phyloP scores from a whole-genome alignment of 139 green algal species.

The Yamagishiella unicocca region DNA sequence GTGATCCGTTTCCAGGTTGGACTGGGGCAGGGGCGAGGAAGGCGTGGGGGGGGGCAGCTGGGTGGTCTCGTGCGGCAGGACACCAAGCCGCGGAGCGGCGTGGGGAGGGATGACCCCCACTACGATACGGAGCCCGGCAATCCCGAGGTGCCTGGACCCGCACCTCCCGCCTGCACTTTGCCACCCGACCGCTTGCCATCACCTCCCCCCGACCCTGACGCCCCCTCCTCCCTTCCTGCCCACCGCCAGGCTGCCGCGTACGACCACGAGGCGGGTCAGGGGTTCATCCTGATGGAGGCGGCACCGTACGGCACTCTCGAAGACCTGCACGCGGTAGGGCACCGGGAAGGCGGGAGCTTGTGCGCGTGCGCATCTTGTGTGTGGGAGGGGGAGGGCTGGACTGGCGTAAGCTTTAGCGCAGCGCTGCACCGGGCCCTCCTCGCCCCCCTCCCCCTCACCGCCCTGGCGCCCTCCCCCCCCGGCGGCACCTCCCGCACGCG shows the following conservation, averaged over 20 bases:
- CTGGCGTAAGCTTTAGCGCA: no score
- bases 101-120: no score
- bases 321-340: slow-evolving; percentile 23
- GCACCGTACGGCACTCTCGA: slow-evolving; percentile 43
- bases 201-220: neutral
- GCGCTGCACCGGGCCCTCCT: neutral
- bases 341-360: neutral
- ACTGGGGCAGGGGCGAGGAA: no score
- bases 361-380: no score
- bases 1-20: slow-evolving; percentile 39
- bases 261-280: slow-evolving; percentile 41
- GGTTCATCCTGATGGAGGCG: slow-evolving; percentile 48
- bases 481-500: neutral
- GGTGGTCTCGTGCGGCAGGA: no score
- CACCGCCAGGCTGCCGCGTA: slow-evolving; percentile 30
- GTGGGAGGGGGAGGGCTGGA: no score
- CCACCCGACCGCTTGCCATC: no score
- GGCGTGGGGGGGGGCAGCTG: no score
- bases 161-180: no score
- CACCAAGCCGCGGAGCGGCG: no score
- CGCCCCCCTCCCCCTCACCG: neutral
- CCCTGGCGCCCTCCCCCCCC: neutral
- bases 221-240: neutral
- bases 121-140: no score
- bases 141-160: no score